Base-by-base conservation (phyloP, 2,329 filamentous ascomycete species). In the Eurotiales sp. region DNA sequence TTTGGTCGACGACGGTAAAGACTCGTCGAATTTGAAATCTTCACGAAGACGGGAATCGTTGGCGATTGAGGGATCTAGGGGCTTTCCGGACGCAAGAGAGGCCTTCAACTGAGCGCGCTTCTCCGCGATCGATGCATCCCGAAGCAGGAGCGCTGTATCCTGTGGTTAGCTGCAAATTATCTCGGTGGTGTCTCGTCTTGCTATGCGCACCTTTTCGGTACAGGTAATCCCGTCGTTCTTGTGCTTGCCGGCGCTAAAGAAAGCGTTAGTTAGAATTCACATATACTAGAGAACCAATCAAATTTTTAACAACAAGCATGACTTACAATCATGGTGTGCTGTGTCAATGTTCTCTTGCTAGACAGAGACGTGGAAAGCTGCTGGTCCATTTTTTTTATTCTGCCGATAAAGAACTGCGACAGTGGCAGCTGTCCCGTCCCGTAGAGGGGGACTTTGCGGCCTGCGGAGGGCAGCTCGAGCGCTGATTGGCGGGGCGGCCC, bases 21-120 rank as follows among this genome's bases (percentile, higher is more conserved):
- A 88, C 71, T 96, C 92, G 66, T 99, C 93, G 68, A 92, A 99
- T 65, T 91, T 90, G 73, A 87, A 96, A 67, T 97, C 90, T 65
- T 88, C 85, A 39, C 91, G 83, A 50, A 99, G 74, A 25, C 80
- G 68, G 70, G 89, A 90, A 72, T 99, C 92, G 64, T 95, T 87
- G 50, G 91, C 90, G 58, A 97, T 88, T 30, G 81, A 77, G 21
- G 87, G 82, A 59, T 92, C 87, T 43, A 96, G 74, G 8, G 90
- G 87, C 66, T 93, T 95, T 58, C 93, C 93, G 8, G 88, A 89
- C 19, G 93, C 92, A 46, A 97, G 79, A 8, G 91, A 90, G 29
- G 86, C 84, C 67, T 91, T 87, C 50, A 99, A 75, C 67, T 95
- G 88, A 34, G 91, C 87, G 62, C 92, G 80, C 70, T 96, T 96